Base-by-base conservation (phyloP, 495 filamentous ascomycete genomes). In the Daldinia decipiens region DNA sequence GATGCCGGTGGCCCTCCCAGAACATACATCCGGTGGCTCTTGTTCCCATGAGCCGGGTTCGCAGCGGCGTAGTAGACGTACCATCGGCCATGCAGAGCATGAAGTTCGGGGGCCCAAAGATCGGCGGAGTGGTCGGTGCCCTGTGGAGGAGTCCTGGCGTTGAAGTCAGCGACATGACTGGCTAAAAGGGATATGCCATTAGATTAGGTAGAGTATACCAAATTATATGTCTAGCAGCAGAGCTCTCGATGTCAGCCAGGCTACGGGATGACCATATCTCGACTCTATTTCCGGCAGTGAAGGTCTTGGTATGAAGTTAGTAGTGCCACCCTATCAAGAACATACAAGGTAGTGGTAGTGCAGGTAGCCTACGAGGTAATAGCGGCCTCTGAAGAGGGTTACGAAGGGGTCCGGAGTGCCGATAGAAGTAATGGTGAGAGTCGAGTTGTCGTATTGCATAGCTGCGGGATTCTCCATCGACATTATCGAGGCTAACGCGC, bases 51-150 rank as follows among this genome's bases (percentile, higher is more conserved):
- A 26, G 59, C 31, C 11, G 76, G 67, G 29, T 75, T 67, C 19
- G 74, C 74, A 7, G 74, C 74, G 5, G 76, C 68, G 34, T 77
- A 76, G 60, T 78, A 78, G 19, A 78, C 68, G 55, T 78, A 78
- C 76, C 76, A 78, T 59, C 76, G 69, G 29, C 72, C 76, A 58
- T 47, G 72, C 5, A 78, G 21, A 17, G 72, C 65, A 34, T 78
- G 76, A 32, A 78, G 70, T 47, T 78, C 76, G 8, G 76, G 76
- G 6, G 76, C 76, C 76, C 76, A 78, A 8, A 78, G 62, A 9
- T 76, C 74, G 13, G 65, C 76, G 9, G 76, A 78, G 70, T 78
- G 68, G 54, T 66, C 65, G 15, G 76, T 73, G 51, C 74, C 74
- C 29, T 65, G 70, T 13, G 72, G 72, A 21, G 76, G 76, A 36